A percentile compares a stretch with the other conserved stretches of the same genome.
Evolutionary conservation across 2,329 filamentous ascomycete species (phyloP).

Genomic region (Trichophyton equinum): DNA sequence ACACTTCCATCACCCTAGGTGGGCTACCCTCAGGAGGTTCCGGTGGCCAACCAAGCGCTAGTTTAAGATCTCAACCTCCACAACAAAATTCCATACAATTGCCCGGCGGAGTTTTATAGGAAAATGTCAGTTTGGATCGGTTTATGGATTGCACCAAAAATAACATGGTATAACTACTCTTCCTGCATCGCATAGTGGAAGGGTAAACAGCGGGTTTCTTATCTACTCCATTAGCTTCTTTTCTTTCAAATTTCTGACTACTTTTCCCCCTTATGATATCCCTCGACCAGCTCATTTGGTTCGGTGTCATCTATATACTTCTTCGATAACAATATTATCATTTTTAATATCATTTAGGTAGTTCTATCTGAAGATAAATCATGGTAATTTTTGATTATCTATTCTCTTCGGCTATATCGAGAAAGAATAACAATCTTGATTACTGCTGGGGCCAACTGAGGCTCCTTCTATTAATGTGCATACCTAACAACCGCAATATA

Average conservation of each 20-base stretch:
- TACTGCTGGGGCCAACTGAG: neutral
- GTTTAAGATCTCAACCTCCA: neutral
- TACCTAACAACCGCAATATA: neutral
- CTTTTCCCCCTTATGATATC: neutral
- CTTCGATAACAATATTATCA: slow-evolving; percentile 2
- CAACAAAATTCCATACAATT: slow-evolving; percentile 5
- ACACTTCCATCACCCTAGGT: neutral
- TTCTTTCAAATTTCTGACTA: neutral
- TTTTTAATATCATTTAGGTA: neutral
- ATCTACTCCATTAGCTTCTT: neutral
- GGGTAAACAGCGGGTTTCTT: neutral
- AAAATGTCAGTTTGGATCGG: neutral
- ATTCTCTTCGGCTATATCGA: neutral
- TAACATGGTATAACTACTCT: neutral
- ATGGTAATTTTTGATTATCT: no score
- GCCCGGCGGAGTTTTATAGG: slow-evolving; percentile 4
- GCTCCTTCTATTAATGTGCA: neutral
- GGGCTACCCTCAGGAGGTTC: neutral
- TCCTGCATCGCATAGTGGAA: neutral
- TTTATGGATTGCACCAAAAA: neutral
- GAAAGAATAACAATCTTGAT: neutral
- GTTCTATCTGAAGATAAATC: neutral
- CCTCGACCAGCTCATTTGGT: slow-evolving; percentile 1
- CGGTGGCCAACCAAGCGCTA: neutral
- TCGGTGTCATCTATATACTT: neutral